Evolutionary conservation across 129 eudicot species (phyloP).

Genomic region (Lactuca sativa): DNA sequence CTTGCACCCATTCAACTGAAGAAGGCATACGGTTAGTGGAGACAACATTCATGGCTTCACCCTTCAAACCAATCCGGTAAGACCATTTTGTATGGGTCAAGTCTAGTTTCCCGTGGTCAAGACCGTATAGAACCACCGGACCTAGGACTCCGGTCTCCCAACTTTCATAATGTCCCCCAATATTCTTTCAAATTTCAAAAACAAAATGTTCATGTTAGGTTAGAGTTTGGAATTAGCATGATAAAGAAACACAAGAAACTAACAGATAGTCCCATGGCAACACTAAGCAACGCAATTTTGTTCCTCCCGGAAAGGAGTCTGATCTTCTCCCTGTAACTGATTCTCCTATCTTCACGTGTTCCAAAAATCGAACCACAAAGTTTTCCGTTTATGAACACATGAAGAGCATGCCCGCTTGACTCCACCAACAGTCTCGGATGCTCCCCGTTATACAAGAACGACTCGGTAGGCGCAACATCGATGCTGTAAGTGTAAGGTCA

Average conservation of each 20-base stretch:
- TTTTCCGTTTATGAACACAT: constrained; percentile 79
- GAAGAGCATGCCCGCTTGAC: constrained; percentile 85
- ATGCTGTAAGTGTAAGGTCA: constrained; percentile 55
- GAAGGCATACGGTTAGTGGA: constrained; percentile 59
- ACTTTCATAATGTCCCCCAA: constrained; percentile 86
- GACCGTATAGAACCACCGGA: constrained; percentile 85
- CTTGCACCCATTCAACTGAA: constrained; percentile 84
- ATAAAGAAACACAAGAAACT: constrained; percentile 28
- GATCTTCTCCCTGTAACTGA: constrained; percentile 46
- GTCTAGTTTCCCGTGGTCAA: constrained; percentile 71
- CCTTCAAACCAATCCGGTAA: constrained; percentile 94
- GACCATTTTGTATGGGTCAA: constrained; percentile 82
- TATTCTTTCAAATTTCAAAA: constrained; percentile 48
- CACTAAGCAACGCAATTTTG: constrained; percentile 79
- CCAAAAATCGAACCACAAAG: constrained; percentile 86
- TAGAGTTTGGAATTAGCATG: constrained; percentile 5
- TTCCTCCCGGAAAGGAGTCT: constrained; percentile 72
- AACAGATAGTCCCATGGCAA: constrained; percentile 94
- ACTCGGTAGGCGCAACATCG: constrained; percentile 68
- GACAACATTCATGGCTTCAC: constrained; percentile 80
- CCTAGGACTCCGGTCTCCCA: constrained; percentile 82
- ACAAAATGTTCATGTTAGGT: constrained; percentile 3
- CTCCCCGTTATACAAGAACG: constrained; percentile 65
- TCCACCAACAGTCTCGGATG: constrained; percentile 72
- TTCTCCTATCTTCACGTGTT: constrained; percentile 67